phyloP scores from a whole-genome alignment of 2,329 filamentous ascomycete species.

The Clonostachys rosea region DNA sequence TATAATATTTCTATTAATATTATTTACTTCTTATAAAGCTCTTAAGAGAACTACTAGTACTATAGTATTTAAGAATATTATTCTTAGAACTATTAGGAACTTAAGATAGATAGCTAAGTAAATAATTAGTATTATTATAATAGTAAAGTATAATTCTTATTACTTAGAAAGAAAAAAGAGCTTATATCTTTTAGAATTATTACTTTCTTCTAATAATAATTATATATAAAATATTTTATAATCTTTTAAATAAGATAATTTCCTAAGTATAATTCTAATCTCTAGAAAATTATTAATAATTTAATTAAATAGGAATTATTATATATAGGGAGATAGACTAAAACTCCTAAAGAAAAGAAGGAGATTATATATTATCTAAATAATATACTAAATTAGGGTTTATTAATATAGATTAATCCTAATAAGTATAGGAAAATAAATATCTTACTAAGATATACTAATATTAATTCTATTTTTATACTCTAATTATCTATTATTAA shows the following conservation, averaged over 20 bases:
- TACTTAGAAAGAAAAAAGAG: background rate
- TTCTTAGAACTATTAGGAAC: no score
- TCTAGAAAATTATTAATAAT: background rate
- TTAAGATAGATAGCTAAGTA: no score
- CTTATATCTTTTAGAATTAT: background rate
- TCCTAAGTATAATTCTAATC: background rate
- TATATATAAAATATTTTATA: background rate
- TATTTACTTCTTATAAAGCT: background rate
- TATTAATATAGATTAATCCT: background rate
- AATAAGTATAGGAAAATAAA: background rate
- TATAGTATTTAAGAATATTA: no score
- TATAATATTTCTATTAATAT: background rate
- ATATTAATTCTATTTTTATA: background rate
- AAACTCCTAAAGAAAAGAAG: no score
- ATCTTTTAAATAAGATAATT: background rate
- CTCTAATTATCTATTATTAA: background rate
- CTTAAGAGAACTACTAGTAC: no score
- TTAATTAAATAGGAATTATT: background rate
- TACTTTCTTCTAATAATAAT: background rate
- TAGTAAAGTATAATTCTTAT: background rate
- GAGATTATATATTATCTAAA: background rate
- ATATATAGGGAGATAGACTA: no score
- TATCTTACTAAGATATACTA: background rate
- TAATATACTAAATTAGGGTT: background rate
- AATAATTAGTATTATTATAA: no score